phyloP scores from a whole-genome alignment of 176 grass and related monocot species.

The Pontederia paniculata region DNA sequence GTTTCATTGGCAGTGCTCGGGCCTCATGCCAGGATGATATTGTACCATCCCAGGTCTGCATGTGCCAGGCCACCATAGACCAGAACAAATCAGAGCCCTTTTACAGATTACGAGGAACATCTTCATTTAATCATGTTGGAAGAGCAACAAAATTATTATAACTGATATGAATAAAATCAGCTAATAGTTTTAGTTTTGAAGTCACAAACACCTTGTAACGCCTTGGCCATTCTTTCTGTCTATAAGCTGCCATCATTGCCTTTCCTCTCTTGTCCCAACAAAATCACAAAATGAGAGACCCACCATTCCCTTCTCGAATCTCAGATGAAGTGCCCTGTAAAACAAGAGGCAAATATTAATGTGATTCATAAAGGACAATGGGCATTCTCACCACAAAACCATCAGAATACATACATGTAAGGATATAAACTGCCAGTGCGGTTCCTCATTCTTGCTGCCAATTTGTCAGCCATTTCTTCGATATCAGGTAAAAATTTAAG shows the following conservation, averaged over 20 bases:
- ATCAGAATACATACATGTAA: constrained; percentile 49
- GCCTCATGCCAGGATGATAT: no score
- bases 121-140: not conserved
- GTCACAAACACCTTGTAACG: constrained; percentile 62
- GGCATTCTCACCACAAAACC: not conserved
- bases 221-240: constrained; percentile 89
- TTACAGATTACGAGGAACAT: no score
- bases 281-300: constrained; percentile 98
- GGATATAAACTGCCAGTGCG: constrained; percentile 62
- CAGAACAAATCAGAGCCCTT: no score
- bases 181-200: constrained; percentile 1
- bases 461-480: constrained; percentile 92
- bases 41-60: no score
- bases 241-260: constrained; percentile 86
- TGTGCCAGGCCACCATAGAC: no score
- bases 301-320: constrained; percentile 99
- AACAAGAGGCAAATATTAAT: constrained; percentile 20
- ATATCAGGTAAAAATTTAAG: constrained; percentile 95
- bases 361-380: constrained; percentile 1
- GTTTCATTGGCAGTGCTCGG: no score
- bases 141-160: constrained; percentile 13
- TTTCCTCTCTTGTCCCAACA: constrained; percentile 92
- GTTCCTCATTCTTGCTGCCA: constrained; percentile 86
- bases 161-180: not conserved
- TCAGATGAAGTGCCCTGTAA: constrained; percentile 88